phyloP scores from a whole-genome alignment of 1,284 basidiomycete genomes.

The Omphalotus olearius region DNA sequence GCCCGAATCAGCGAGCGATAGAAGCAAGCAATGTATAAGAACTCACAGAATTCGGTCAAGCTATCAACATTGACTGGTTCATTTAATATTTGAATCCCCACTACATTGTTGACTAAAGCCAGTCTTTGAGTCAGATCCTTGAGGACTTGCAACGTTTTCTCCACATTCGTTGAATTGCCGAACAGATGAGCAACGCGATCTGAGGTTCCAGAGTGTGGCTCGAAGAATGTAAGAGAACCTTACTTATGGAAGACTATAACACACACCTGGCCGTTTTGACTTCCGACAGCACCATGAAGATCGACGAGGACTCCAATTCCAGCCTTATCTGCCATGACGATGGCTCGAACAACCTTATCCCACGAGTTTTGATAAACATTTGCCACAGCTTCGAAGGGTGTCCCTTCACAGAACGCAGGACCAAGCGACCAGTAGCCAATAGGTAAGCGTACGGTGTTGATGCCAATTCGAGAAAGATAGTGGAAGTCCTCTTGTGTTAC shows the following conservation, averaged over 20 bases:
- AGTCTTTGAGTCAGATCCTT: slow-evolving; percentile 55
- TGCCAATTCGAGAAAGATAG: slow-evolving; percentile 57
- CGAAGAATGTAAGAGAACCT: not conserved
- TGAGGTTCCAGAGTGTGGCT: slow-evolving; percentile 68
- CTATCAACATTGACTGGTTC: slow-evolving; percentile 54
- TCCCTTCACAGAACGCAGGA: slow-evolving; percentile 39
- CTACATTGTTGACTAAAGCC: slow-evolving; percentile 63
- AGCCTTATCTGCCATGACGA: slow-evolving; percentile 62
- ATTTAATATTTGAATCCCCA: slow-evolving; percentile 76
- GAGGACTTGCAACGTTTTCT: slow-evolving; percentile 58
- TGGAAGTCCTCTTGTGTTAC: slow-evolving; percentile 63
- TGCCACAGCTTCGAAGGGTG: slow-evolving; percentile 53
- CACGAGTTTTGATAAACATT: slow-evolving; percentile 65
- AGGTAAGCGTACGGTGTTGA: slow-evolving; percentile 72
- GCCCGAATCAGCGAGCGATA: slow-evolving; percentile 1
- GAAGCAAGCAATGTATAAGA: not conserved
- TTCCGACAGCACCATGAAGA: slow-evolving; percentile 70
- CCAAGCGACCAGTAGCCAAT: slow-evolving; percentile 28
- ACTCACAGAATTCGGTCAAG: slow-evolving; percentile 54
- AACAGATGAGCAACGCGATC: slow-evolving; percentile 59
- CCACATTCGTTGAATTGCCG: slow-evolving; percentile 40
- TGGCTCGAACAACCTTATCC: slow-evolving; percentile 54
- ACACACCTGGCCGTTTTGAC: slow-evolving; percentile 56
- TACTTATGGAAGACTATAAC: not conserved
- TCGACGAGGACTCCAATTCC: slow-evolving; percentile 76